Evolutionary conservation across 805 yeast genomes (phyloP).

Genomic region (Candida xiaguanensis): DNA sequence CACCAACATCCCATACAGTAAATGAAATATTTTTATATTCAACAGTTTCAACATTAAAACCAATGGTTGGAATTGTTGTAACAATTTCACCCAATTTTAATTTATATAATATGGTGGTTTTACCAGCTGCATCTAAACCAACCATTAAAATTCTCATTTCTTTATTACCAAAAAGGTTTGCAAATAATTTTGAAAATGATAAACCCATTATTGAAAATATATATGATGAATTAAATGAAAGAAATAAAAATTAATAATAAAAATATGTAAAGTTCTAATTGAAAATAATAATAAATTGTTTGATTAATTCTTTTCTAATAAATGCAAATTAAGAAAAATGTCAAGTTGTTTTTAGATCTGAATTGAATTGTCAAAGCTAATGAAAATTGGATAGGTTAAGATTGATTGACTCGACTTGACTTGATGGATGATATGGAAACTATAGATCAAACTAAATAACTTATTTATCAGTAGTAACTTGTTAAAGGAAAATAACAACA

Average conservation of each 20-base stretch:
- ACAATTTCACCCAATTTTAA: constrained; percentile 94
- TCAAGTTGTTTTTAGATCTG: no score
- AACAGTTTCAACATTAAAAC: constrained; percentile 96
- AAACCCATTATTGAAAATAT: constrained; percentile 67
- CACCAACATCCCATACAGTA: constrained; percentile 99
- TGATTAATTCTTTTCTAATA: no score
- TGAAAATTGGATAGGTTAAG: no score
- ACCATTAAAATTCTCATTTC: constrained; percentile 98
- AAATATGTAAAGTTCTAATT: no score
- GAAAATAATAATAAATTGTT: no score
- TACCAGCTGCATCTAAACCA: constrained; percentile 98
- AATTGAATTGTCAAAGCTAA: no score
- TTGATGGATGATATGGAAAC: background rate
- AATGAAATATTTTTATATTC: constrained; percentile 95
- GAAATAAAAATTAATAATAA: no score
- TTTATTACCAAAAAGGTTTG: constrained; percentile 94
- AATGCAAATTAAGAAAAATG: no score
- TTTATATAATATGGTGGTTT: constrained; percentile 93
- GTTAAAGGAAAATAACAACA: constrained; percentile 9
- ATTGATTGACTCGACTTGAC: no score
- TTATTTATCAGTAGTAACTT: no score
- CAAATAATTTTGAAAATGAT: constrained; percentile 88
- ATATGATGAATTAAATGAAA: background rate
- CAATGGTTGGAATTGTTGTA: constrained; percentile 94
- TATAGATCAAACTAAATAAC: background rate